phyloP scores from a whole-genome alignment of 768 basidiomycete species.

The Lentinula detonsa region DNA sequence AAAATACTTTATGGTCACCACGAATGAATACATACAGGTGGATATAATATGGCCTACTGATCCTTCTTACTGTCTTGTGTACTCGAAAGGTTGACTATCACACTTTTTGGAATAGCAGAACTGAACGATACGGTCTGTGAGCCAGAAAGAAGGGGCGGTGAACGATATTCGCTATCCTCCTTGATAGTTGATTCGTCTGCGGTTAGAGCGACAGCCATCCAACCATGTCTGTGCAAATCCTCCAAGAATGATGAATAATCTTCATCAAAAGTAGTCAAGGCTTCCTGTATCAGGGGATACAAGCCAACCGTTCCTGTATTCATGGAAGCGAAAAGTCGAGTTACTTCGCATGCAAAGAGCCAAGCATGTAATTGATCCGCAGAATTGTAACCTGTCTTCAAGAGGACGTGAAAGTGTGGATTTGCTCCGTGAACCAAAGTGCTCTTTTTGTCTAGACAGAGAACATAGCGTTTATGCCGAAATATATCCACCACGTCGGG shows the following conservation, averaged over 20 bases:
- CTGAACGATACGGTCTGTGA: background rate
- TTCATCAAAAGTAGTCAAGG: background rate
- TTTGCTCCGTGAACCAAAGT: background rate
- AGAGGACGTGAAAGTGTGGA: conserved; percentile 34
- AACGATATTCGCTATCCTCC: background rate
- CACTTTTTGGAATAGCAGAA: background rate
- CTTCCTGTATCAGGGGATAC: background rate
- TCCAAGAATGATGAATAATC: background rate
- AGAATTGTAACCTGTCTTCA: conserved; percentile 43
- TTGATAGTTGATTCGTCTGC: background rate
- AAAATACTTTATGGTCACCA: too few species aligned
- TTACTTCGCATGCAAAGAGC: conserved; percentile 37
- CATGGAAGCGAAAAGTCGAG: conserved; percentile 15
- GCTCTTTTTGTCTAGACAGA: conserved; percentile 37
- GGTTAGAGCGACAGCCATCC: background rate
- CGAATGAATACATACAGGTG: background rate
- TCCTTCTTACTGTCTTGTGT: background rate
- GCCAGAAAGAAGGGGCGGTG: conserved; percentile 1
- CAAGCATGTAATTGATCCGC: conserved; percentile 54
- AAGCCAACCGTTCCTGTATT: background rate
- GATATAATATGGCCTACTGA: background rate
- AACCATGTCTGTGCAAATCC: background rate
- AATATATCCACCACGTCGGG: conserved; percentile 33
- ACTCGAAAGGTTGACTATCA: background rate
- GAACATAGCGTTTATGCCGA: conserved; percentile 39